Base-by-base conservation (phyloP, 2,329 filamentous ascomycete genomes). In the Colletotrichum sp. region DNA sequence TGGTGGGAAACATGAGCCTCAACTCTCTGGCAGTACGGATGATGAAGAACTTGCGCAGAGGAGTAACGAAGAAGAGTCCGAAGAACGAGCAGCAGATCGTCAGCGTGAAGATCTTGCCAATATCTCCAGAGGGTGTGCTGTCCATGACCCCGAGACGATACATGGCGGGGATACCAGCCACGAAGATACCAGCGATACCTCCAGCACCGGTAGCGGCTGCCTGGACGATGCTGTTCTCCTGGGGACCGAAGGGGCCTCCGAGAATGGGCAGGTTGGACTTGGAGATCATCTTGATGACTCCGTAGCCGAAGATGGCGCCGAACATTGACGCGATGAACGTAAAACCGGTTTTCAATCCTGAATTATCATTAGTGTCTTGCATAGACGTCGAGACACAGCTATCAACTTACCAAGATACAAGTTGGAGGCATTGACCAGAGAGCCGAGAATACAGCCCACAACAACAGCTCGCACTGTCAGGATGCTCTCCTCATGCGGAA, bases 11-110 rank as follows among this genome's bases (percentile, higher is more conserved):
- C 72, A 92, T 87, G 60, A 93, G 86, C 72, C 88, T 88, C 36
- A 92, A 84, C 82, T 93, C 90, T 12, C 91, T 87, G 5, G 90
- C 90, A 15, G 93, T 90, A 75, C 92, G 91, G 81, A 93, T 90
- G 82, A 94, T 90, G 85, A 93, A 94, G 85, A 94, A 93, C 80
- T 92, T 93, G 74, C 92, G 90, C 24, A 93, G 87, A 9, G 91
- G 91, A 0, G 91, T 92, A 65, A 90, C 89, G 78, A 92, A 92
- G 82, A 92, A 92, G 76, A 93, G 88, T 6, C 92, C 92, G 81
- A 93, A 93, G 84, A 92, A 92, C 12, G 89, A 90, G 75, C 90
- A 91, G 64, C 92, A 89, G 59, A 92, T 86, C 3, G 91, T 93
- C 77, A 93, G 87, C 32, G 90, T 90, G 71, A 93, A 85, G 64